Base-by-base conservation (phyloP, 2,329 filamentous ascomycete genomes). In the Xylariomycetidae sp. region DNA sequence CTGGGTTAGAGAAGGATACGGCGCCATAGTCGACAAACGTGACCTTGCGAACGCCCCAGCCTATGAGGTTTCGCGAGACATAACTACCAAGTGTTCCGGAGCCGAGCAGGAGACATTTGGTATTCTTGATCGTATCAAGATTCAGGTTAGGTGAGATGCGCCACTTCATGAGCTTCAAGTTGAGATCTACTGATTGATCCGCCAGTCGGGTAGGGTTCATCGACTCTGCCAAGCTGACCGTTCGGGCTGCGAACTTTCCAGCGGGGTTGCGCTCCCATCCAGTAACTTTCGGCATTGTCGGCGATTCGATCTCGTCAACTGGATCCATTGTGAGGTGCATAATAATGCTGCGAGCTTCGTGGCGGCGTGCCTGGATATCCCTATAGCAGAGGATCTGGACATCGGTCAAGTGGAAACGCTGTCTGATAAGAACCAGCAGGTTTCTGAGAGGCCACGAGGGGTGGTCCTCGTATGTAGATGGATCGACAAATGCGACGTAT, bases 161-260 rank as follows among this genome's bases (percentile, higher is more conserved):
- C 92, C 92, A 98, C 64, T 95, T 98, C 81, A 98, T 98, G 37
- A 98, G 72, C 62, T 96, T 96, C 39, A 96, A 70, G 53, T 98
- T 98, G 38, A 98, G 72, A 53, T 98, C 92, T 8, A 96, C 90
- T 1, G 89, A 88, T 56, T 94, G 88, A 54, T 96, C 89, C 15
- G 92, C 92, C 13, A 96, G 68, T 52, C 81, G 80, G 20, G 74
- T 68, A 6, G 92, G 90, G 53, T 98, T 89, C 83, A 98, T 90
- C 49, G 95, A 94, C 49, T 92, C 87, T 14, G 84, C 83, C 7
- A 98, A 70, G 50, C 93, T 87, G 10, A 87, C 86, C 13, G 82
- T 74, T 45, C 85, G 80, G 12, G 85, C 79, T 13, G 77, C 76
- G 13, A 96, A 67, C 54, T 93, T 95, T 17, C 84, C 82, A 16